phyloP scores from a whole-genome alignment of 2,329 filamentous ascomycete genomes.

The Fusarium sp. region DNA sequence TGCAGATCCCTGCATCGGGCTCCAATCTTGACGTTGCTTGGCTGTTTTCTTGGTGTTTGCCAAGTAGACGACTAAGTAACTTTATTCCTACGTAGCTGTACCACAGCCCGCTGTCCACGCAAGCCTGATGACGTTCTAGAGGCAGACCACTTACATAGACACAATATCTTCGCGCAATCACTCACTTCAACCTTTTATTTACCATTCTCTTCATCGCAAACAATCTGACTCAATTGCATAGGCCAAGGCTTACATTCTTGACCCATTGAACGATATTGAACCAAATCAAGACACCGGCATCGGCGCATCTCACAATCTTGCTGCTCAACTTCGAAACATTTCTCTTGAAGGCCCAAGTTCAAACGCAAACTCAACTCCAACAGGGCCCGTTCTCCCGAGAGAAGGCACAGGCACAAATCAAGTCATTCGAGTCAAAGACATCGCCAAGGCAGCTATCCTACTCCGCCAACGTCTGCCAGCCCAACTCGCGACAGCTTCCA shows the following conservation, averaged over 20 bases:
- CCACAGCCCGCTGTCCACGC: conserved; percentile 33
- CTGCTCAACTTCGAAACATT: conserved; percentile 33
- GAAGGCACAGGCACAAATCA: conserved; percentile 11
- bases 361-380: conserved; percentile 16
- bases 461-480: conserved; percentile 65
- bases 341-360: conserved; percentile 28
- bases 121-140: conserved; percentile 39
- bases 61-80: conserved; percentile 22
- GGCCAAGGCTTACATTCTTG: conserved; percentile 74
- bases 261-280: conserved; percentile 74
- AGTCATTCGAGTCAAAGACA: conserved; percentile 9
- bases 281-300: conserved; percentile 72
- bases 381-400: conserved; percentile 4
- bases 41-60: conserved; percentile 30
- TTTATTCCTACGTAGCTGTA: conserved; percentile 7
- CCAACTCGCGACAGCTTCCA: conserved; percentile 60
- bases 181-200: neutral
- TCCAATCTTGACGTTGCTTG: conserved; percentile 19
- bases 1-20: conserved; percentile 26
- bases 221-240: conserved; percentile 47
- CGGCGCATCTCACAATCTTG: conserved; percentile 37
- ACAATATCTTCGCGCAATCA: neutral
- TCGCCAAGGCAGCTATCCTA: conserved; percentile 49
- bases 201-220: neutral
- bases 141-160: conserved; percentile 6